Percentiles rank a stretch among this genome's conserved stretches.
These are phyloP conservation scores for Astraeus odoratus DNA, from an alignment of 768 basidiomycete species.

Conservation along the genomic window DNA sequence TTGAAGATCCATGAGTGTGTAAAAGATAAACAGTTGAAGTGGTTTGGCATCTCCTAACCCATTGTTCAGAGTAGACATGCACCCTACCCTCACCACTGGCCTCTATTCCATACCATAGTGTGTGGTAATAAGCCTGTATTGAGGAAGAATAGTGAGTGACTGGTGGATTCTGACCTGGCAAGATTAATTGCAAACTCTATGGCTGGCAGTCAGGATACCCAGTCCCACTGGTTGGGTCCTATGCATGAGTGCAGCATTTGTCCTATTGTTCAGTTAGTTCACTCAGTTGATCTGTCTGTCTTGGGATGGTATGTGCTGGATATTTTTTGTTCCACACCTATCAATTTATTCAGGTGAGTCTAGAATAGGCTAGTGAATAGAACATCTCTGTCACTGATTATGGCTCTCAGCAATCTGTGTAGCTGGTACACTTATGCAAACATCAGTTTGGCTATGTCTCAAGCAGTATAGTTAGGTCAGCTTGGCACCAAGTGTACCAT, in stretches of 20 bases:
- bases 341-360: conserved; percentile 25
- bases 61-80: no score
- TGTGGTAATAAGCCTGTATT: no score
- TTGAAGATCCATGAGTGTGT: no score
- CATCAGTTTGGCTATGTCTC: conserved; percentile 31
- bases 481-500: conserved; percentile 19
- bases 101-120: no score
- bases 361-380: conserved; percentile 41
- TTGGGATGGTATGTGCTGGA: conserved; percentile 38
- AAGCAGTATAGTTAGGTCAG: conserved; percentile 22
- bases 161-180: no score
- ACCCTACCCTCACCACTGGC: no score
- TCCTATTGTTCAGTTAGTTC: conserved; percentile 23
- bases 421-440: conserved; percentile 29
- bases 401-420: conserved; percentile 32
- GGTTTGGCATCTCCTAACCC: no score
- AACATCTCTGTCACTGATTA: conserved; percentile 36
- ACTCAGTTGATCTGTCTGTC: conserved; percentile 34
- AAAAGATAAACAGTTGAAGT: no score
- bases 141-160: no score
- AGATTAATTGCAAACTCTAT: no score
- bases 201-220: not conserved
- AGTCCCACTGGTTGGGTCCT: not conserved
- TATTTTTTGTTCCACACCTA: conserved; percentile 28
- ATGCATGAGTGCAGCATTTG: conserved; percentile 27